Base-by-base conservation (phyloP, 164 flowering plant species). In the Kalanchoe fedtschenkoi region DNA sequence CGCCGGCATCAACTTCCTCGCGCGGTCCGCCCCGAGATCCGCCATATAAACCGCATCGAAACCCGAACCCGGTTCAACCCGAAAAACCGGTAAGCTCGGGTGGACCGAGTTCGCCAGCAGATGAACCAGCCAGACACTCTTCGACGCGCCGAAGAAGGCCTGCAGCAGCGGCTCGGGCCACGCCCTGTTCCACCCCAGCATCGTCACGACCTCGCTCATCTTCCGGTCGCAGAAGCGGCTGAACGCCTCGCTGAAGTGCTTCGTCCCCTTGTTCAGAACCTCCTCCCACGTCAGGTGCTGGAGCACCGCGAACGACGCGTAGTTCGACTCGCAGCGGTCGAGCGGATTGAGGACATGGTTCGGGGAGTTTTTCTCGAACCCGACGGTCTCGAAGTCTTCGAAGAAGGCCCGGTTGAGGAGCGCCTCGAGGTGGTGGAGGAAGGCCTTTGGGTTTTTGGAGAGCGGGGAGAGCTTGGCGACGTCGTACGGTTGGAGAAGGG, bases 11-110 rank as follows among this genome's bases (percentile, higher is more conserved):
- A 81, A 30, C 37, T 70, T 77, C 71, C 68, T 67, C 6, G 77
- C 81, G 66, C 75, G 72, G n/a, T 86, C 95, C 19, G 76, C 85
- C 30, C 84, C 84, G 81, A 86, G 78, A 57, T 88, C 95, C 56
- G 90, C 98, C 96, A 93, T 90, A 73, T 89, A 93, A 42, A 75
- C 77, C 63, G 83, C 68, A 60, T 89, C 91, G 51, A 93, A 93
- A 35, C 39, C 38, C 32, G 54, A 69, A 26, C 76, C 84, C 8
- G 74, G 80, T 6, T 86, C 96, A 26, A 93, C 90, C 71, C 98
- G 66, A 39, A 81, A 86, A 3, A 93, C 77, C 1, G 84, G 80
- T 64, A 90, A 44, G 24, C 78, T 64, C 1, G 98, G 98, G 71
- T 90, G 91, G n/a, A 85, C 81, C 42, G 97, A 83, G 6, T 70